These are phyloP conservation scores for Trichoderma hamatum DNA, from an alignment of 2,329 filamentous ascomycete genomes.

Conservation along the genomic window DNA sequence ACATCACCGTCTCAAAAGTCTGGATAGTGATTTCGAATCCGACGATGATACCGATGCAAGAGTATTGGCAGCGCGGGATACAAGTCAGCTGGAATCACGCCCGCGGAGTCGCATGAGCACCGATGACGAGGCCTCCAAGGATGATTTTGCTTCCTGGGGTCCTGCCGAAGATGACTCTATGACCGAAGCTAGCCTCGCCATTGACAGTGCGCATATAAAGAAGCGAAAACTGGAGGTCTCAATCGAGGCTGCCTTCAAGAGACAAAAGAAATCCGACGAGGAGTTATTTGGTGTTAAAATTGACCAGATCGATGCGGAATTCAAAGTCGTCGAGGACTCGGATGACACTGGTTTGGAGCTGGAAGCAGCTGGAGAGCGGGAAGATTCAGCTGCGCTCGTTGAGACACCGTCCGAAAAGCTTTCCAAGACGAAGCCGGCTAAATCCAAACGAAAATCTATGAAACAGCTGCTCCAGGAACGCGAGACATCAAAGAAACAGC, in stretches of 20 bases:
- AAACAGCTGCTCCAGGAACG: slow-evolving; percentile 74
- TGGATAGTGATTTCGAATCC: slow-evolving; percentile 75
- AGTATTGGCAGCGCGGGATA: slow-evolving; percentile 66
- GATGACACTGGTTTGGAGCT: slow-evolving; percentile 56
- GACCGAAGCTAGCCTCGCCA: slow-evolving; percentile 72
- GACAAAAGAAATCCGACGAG: slow-evolving; percentile 79
- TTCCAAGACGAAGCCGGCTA: slow-evolving; percentile 59
- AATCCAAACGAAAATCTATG: slow-evolving; percentile 75
- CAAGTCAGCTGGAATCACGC: slow-evolving; percentile 82
- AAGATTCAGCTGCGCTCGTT: slow-evolving; percentile 48
- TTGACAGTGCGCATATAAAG: slow-evolving; percentile 58
- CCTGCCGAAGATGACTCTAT: slow-evolving; percentile 65
- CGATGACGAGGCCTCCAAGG: slow-evolving; percentile 59
- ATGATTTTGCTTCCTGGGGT: slow-evolving; percentile 53
- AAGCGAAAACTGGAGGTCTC: slow-evolving; percentile 75
- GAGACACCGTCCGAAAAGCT: slow-evolving; percentile 53
- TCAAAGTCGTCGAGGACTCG: slow-evolving; percentile 51
- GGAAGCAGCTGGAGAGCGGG: slow-evolving; percentile 48
- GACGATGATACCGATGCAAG: slow-evolving; percentile 74
- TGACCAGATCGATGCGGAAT: slow-evolving; percentile 55
- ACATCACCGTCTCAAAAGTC: slow-evolving; percentile 70
- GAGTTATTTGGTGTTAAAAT: slow-evolving; percentile 72
- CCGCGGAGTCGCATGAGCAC: slow-evolving; percentile 74
- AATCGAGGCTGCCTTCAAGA: slow-evolving; percentile 72
- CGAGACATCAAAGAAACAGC: slow-evolving; percentile 61